These are phyloP conservation scores for Capsicum baccatum DNA, from an alignment of 257 asterid genomes.

Conservation along the genomic window DNA sequence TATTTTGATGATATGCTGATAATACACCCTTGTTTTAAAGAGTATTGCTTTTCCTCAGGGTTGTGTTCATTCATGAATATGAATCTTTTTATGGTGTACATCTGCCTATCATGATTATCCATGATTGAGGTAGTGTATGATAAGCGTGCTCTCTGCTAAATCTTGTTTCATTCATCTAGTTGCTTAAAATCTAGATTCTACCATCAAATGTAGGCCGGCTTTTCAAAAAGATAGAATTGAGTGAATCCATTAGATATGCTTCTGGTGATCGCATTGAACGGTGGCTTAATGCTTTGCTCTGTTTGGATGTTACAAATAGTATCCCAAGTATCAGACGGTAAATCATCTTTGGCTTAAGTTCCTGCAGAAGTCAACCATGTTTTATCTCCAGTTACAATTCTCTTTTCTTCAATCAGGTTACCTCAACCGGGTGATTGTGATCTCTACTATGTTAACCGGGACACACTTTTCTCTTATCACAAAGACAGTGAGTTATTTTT, in stretches of 20 bases:
- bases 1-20: constrained; percentile 1
- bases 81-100: background rate
- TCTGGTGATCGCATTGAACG: constrained; percentile 90
- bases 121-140: background rate
- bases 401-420: constrained; percentile 50
- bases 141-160: background rate
- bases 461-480: constrained; percentile 91
- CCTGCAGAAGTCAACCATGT: background rate
- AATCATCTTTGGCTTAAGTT: constrained; percentile 17
- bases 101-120: constrained; percentile 21
- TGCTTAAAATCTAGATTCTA: background rate
- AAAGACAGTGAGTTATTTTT: constrained; percentile 85
- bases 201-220: constrained; percentile 65
- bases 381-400: constrained; percentile 15
- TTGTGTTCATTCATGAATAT: constrained; percentile 14
- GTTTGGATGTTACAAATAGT: constrained; percentile 77
- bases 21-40: background rate
- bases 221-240: constrained; percentile 85
- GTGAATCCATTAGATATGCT: constrained; percentile 97
- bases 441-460: constrained; percentile 92
- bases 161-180: background rate
- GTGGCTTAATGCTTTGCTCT: constrained; percentile 86
- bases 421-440: constrained; percentile 85
- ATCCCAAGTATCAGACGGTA: constrained; percentile 81
- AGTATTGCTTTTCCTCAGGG: background rate